Evolutionary conservation across 2,329 filamentous ascomycete genomes (phyloP), one percentile per base, ranked within the genome.

Genomic region (Trichoderma lentiforme): DNA sequence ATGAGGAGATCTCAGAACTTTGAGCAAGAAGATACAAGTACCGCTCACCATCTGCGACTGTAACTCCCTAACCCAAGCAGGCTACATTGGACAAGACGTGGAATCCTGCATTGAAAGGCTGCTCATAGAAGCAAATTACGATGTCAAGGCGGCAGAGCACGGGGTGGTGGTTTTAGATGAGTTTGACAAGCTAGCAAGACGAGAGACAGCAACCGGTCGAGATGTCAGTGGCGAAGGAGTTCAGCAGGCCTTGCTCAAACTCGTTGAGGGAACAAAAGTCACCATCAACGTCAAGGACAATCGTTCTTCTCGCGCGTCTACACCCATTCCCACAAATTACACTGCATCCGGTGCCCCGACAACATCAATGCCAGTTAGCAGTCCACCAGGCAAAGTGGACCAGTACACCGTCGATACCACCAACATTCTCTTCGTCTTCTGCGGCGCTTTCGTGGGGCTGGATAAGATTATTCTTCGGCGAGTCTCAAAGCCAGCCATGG

Each of bases 11-110:
- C 2, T 3, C 68, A 97, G 95, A 81, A 98, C 95, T 0, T 84
- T 98, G 51, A 96, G 95, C 76, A 92, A 94, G 78, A 92, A 96
- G 67, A 88, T 99, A n/a, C 95, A 96, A 73, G 94, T 98, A 0
- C 96, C 96, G 0, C 97, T 98, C 78, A 94, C 93, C 74, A 97
- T 97, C 82, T 95, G 93, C 73, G 95, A 98, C 81, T 98, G 95
- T 81, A 98, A 96, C 65, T 93, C 95, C 6, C 94, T 98, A 74
- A 98, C 95, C 0, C 95, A 98, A 82, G 95, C 95, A 5, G 95
- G 96, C 30, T 99, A 99, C 77, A 98, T 99, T 76, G 96, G 96
- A 34, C 95, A 98, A 79, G 96, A 99, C 79, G 95, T 95, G n/a
- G 96, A 99, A 79, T 91, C 93, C 0, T 98, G 95, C 77, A 94